Conservation (phyloP, 1,284 basidiomycete species). For the Heliocybe sulcata region DNA sequence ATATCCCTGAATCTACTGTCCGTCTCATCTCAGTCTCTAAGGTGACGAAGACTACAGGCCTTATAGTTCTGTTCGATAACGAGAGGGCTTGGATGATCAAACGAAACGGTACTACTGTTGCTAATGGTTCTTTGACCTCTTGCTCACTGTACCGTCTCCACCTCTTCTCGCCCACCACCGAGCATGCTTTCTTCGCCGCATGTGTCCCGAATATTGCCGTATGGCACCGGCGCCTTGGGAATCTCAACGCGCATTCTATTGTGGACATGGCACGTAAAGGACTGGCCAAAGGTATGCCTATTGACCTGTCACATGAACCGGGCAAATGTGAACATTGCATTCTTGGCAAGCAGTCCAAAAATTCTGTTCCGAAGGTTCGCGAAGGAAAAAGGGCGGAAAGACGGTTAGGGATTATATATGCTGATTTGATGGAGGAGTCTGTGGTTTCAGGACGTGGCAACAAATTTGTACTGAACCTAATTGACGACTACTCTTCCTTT, state of each 20-base stretch:
- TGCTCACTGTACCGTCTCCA: neutral
- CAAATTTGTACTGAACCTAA: slow-evolving; percentile 5
- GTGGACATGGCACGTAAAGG: slow-evolving; percentile 1
- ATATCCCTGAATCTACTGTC: slow-evolving; percentile 17
- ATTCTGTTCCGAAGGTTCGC: slow-evolving; percentile 5
- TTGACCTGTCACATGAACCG: slow-evolving; percentile 6
- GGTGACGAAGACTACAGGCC: neutral
- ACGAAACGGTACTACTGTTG: neutral
- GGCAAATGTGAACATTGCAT: slow-evolving; percentile 9
- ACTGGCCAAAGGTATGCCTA: slow-evolving; percentile 7
- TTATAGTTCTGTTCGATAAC: neutral
- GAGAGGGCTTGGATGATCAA: neutral
- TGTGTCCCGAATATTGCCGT: neutral
- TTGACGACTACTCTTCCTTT: slow-evolving; percentile 5
- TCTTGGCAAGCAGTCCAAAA: slow-evolving; percentile 7
- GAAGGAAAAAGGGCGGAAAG: slow-evolving; percentile 5
- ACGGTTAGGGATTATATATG: slow-evolving; percentile 1
- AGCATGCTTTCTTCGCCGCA: neutral
- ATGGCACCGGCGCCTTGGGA: slow-evolving; percentile 7
- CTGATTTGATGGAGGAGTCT: slow-evolving; percentile 5
- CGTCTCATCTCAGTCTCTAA: slow-evolving; percentile 16
- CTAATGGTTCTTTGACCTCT: neutral
- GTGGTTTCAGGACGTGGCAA: slow-evolving; percentile 4
- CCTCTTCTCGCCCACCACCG: neutral
- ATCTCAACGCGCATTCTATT: slow-evolving; percentile 6